Evolutionary conservation across 2,329 filamentous ascomycete species (phyloP).

Genomic region (Colletotrichum kahawae): DNA sequence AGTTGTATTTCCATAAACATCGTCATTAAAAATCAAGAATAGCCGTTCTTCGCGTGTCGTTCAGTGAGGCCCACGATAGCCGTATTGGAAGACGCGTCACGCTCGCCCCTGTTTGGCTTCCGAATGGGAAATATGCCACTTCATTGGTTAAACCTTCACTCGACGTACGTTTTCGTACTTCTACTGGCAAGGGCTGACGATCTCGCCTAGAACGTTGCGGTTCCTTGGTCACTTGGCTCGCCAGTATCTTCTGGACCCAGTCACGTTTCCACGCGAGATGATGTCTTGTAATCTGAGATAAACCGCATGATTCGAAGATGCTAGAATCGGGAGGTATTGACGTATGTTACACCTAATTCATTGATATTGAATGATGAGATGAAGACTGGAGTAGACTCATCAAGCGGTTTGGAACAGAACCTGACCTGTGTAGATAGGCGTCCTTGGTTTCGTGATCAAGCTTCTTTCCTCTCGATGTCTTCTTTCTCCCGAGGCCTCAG

Average conservation of each 20-base stretch:
- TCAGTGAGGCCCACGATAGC: too few species aligned
- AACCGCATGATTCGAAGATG: not conserved
- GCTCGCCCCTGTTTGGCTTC: not conserved
- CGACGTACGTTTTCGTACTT: not conserved
- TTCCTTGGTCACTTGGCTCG: not conserved
- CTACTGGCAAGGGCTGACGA: not conserved
- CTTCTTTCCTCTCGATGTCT: not conserved
- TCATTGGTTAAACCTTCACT: not conserved
- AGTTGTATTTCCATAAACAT: constrained; percentile 23
- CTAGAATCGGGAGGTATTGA: not conserved
- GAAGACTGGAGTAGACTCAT: not conserved
- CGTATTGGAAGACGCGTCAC: not conserved
- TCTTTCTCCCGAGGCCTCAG: not conserved
- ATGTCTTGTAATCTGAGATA: not conserved
- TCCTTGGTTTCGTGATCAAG: not conserved
- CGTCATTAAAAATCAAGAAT: not conserved
- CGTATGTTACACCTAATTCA: not conserved
- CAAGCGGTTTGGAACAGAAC: not conserved
- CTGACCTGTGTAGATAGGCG: not conserved
- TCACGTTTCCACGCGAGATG: not conserved
- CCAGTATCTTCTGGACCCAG: not conserved
- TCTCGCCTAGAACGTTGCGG: too few species aligned
- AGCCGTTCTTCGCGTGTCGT: constrained; percentile 15
- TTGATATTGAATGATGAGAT: not conserved
- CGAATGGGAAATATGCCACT: not conserved